phyloP scores from a whole-genome alignment of 2,329 filamentous ascomycete genomes.

The Cordyceps tenuipes region DNA sequence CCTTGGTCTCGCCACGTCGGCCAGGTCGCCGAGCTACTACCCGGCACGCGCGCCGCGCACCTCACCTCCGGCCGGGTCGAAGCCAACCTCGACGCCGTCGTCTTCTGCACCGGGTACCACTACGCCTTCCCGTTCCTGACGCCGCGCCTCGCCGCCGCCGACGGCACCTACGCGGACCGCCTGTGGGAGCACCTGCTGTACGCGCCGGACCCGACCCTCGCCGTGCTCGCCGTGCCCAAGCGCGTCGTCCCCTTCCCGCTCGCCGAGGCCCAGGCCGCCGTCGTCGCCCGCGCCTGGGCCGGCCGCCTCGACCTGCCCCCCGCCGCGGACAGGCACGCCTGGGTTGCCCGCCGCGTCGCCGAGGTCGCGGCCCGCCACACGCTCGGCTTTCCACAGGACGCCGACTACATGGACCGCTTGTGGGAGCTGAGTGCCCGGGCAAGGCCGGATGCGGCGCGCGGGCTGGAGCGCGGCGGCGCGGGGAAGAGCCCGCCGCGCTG shows the following conservation, averaged over 20 bases:
- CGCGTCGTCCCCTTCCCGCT: slow-evolving; percentile 66
- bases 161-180: slow-evolving; percentile 57
- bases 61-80: slow-evolving; percentile 58
- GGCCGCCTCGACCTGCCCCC: slow-evolving; percentile 50
- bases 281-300: slow-evolving; percentile 59
- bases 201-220: slow-evolving; percentile 54
- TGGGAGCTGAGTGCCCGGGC: slow-evolving; percentile 39
- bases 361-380: slow-evolving; percentile 31
- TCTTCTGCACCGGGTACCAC: slow-evolving; percentile 84
- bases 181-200: slow-evolving; percentile 65
- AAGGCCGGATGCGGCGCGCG: slow-evolving; percentile 11
- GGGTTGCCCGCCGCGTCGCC: slow-evolving; percentile 48
- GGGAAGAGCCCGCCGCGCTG: slow-evolving; percentile 32
- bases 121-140: slow-evolving; percentile 68
- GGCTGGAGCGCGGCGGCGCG: slow-evolving; percentile 27
- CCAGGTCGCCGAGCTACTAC: slow-evolving; percentile 39
- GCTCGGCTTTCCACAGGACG: slow-evolving; percentile 43
- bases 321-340: slow-evolving; percentile 46
- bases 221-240: slow-evolving; percentile 57
- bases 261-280: slow-evolving; percentile 59
- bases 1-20: slow-evolving; percentile 27
- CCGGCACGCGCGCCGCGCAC: slow-evolving; percentile 41
- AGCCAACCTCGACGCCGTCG: slow-evolving; percentile 56
- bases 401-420: slow-evolving; percentile 51
- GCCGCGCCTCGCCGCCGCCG: slow-evolving; percentile 45